Evolutionary conservation across 345 rosid genomes (phyloP).

Genomic region (Populus tremula): DNA sequence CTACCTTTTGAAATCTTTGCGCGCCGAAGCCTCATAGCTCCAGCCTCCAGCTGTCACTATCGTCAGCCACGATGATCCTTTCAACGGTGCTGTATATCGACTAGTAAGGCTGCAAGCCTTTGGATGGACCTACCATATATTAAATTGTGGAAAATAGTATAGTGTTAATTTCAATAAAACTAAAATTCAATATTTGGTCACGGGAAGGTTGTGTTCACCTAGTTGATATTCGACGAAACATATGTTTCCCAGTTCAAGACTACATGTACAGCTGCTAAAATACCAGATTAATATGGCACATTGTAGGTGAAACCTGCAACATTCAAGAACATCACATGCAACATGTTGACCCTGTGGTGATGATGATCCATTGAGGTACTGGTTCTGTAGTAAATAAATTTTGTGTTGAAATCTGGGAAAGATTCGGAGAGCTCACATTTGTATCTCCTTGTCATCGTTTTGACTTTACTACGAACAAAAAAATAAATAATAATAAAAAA

Average conservation of each 20-base stretch:
- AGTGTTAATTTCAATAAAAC: not conserved
- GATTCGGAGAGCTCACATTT: no score
- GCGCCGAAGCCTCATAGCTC: conserved; percentile 23
- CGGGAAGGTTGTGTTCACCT: not conserved
- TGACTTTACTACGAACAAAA: no score
- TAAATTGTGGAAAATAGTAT: not conserved
- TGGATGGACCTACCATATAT: not conserved
- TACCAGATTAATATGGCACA: not conserved
- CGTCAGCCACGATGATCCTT: not conserved
- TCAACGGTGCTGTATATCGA: not conserved
- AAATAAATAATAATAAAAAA: no score
- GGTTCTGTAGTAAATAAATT: no score
- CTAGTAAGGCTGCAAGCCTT: not conserved
- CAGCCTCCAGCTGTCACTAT: not conserved
- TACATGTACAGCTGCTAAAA: not conserved
- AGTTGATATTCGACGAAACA: not conserved
- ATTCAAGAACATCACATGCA: no score
- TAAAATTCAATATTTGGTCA: not conserved
- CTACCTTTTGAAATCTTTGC: conserved; percentile 19
- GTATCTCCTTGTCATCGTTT: no score
- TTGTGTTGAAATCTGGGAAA: no score
- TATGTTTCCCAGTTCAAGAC: not conserved
- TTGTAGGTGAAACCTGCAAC: not conserved
- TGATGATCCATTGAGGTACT: no score
- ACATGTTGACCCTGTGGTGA: no score